phyloP scores from a whole-genome alignment of 164 flowering plant species.

The Platanus orientalis region DNA sequence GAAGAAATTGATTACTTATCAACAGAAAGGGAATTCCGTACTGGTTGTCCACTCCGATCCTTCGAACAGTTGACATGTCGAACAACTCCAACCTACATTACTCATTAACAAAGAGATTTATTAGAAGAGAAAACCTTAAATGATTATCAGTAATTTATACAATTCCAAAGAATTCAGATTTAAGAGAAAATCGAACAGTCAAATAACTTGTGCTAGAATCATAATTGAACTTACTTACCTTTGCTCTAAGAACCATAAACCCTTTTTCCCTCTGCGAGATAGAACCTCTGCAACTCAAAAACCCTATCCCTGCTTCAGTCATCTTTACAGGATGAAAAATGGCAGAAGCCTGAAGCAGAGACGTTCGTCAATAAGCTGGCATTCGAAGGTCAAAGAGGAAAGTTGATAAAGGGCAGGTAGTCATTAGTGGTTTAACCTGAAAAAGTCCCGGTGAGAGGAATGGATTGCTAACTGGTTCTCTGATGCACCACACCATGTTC shows the following conservation, averaged over 20 bases:
- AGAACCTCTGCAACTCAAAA: not conserved
- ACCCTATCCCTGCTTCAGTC: slow-evolving; percentile 3
- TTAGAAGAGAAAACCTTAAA: not conserved
- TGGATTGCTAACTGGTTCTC: not conserved
- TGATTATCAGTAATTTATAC: not conserved
- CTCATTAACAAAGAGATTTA: not conserved
- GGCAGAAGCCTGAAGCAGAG: not conserved
- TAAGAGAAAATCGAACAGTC: too few relatives aligned
- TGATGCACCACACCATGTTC: too few relatives aligned
- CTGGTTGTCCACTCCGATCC: not conserved
- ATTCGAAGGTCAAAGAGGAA: not conserved
- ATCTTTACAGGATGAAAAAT: not conserved
- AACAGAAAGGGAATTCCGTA: not conserved
- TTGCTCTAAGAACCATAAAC: not conserved
- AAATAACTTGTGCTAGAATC: not conserved
- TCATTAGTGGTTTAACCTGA: not conserved
- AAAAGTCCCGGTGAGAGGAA: not conserved
- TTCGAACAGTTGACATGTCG: not conserved
- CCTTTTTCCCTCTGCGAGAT: not conserved
- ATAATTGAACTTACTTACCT: slow-evolving; percentile 1
- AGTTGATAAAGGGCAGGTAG: not conserved
- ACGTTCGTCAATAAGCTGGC: not conserved
- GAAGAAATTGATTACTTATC: slow-evolving; percentile 8
- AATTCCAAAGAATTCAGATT: not conserved
- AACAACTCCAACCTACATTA: slow-evolving; percentile 7